Evolutionary conservation across 148 eudicot species (phyloP), one percentile per base, ranked within the genome.

Genomic region (Rhododendron ovatum): DNA sequence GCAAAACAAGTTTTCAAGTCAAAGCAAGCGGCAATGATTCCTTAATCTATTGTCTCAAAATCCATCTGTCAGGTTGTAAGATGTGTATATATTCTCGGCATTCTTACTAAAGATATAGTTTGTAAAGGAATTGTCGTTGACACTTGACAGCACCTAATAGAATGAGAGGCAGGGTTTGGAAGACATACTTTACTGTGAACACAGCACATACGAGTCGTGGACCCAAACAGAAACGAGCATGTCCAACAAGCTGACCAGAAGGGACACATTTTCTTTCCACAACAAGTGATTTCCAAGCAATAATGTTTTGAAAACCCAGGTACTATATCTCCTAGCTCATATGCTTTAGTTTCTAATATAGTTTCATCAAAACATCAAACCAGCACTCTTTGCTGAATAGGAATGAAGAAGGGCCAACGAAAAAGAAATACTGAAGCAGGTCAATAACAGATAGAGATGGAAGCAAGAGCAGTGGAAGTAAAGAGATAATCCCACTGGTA

Each of bases 281-380:
- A 13, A 17, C 88, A 90, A 87, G 87, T 86, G 74, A 87, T 92
- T 87, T 88, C 85, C 33, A 89, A 82, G 89, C 91, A 39, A 43
- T 35, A 43, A 26, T 13, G 3, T 14, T 26, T 67, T 83, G 55
- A 74, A 83, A 26, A 14, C 11, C 20, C 18, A 61, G 33, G 67
- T 61, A 82, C 18, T 3, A 26, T 5, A 33, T 39, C 20, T 45
- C 47, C 15, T 5, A 43, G 57, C 22, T 2, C 11, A 41, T 14
- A 41, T 41, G 53, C 59, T 41, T n/a, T 17, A 82, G 39, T 71
- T 71, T 71, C 76, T 71, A 30, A 13, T 4, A 30, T 1, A 30
- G 20, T 71, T 30, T 30, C 35, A 67, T 67, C 33, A 6, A 63
- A 13, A 41, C 79, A 74, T 35, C 78, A 74, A 74, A 33, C 37